These are phyloP conservation scores for Myochromella boudieri DNA, from an alignment of 768 basidiomycete species.

Conservation along the genomic window DNA sequence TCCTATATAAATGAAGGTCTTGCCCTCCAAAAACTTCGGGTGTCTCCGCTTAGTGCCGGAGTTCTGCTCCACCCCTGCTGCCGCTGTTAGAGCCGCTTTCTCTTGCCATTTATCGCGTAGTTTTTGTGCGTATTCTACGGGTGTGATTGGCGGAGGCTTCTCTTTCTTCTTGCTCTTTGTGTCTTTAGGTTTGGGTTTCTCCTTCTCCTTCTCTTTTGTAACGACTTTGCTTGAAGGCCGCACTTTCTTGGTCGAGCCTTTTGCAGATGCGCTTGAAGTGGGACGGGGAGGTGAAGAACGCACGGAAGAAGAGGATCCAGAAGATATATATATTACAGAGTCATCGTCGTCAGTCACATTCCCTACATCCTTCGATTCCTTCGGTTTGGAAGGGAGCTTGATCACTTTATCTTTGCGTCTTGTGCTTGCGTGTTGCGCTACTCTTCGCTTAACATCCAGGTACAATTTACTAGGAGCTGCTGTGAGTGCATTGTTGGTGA, in stretches of 20 bases:
- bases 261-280: slow-evolving; percentile 7
- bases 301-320: slow-evolving; percentile 32
- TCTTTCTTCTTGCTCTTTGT: slow-evolving; percentile 34
- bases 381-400: slow-evolving; percentile 20
- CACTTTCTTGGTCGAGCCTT: slow-evolving; percentile 3
- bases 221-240: background rate
- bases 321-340: slow-evolving; percentile 28
- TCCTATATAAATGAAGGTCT: slow-evolving; percentile 57
- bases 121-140: slow-evolving; percentile 53
- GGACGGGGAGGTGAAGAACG: slow-evolving; percentile 27
- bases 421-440: slow-evolving; percentile 29
- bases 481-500: slow-evolving; percentile 11
- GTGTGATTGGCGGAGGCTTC: slow-evolving; percentile 42
- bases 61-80: slow-evolving; percentile 18
- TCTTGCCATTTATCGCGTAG: slow-evolving; percentile 44
- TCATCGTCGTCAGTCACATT: slow-evolving; percentile 23
- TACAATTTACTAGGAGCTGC: slow-evolving; percentile 29
- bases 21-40: slow-evolving; percentile 46
- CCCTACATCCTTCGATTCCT: slow-evolving; percentile 3
- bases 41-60: slow-evolving; percentile 11
- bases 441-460: slow-evolving; percentile 32
- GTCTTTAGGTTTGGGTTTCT: slow-evolving; percentile 22
- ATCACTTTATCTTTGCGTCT: slow-evolving; percentile 30
- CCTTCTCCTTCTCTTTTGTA: slow-evolving; percentile 11
- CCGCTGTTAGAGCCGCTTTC: slow-evolving; percentile 23